Base-by-base conservation (phyloP, 176 grass and related monocot species). In the Elymus sibiricus region DNA sequence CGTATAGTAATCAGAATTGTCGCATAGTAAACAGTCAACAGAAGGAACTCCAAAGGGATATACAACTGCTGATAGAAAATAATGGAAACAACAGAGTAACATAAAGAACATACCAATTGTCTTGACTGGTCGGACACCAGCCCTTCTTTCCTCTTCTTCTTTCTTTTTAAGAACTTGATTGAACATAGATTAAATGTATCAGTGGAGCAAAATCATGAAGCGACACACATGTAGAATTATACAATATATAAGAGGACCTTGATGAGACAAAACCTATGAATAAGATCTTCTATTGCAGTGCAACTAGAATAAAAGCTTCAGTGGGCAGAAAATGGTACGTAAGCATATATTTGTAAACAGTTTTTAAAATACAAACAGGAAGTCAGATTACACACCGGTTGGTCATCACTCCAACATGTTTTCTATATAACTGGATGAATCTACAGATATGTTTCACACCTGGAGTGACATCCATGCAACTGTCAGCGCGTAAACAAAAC, bases 121-220 rank as follows among this genome's bases (percentile, higher is more conserved):
- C 85, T 95, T 95, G 53, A 74, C 77, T 77, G 29, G 44, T 47
- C 14, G 88, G 40, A 49, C 58, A 82, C 79, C 78, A 22, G 59
- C 26, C 34, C 63, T 92, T 75, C 81, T 90, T 95, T 95, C 93
- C 69, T 92, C 93, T 40, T 92, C 88, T 70, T 92, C 93, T 89
- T 95, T 90, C 86, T 82, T 90, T 77, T 95, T 95, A 32, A 95
- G 76, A 76, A 95, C 90, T 95, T 74, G 7, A 87, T 61, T 55
- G 11, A 82, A 70, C 64, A 77, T 7, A 79, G 26, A 59, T 28
- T 60, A 68, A 90, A 83, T 49, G 65, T 83, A 74, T 90, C 17
- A 80, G 60, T 28, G 49, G 25, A 71, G 16, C 26, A 75, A 78
- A 86, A 60, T 0, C 15, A 87, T 19, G 61, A 42, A 10, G 1